phyloP scores from a whole-genome alignment of 1,284 basidiomycete species.

The Agroathelia rolfsii region DNA sequence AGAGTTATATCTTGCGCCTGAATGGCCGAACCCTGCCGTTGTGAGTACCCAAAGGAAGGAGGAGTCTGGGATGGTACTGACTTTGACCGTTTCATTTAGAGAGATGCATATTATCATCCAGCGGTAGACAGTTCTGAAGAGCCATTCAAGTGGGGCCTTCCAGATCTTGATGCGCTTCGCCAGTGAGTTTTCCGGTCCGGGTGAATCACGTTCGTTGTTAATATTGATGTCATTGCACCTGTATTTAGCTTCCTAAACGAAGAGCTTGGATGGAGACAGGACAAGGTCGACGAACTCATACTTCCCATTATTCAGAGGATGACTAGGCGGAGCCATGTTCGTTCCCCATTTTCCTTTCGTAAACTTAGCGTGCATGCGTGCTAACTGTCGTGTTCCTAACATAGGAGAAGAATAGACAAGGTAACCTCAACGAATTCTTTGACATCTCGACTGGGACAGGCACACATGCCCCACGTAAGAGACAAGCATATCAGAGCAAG shows the following conservation, averaged over 20 bases:
- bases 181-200: constrained; percentile 39
- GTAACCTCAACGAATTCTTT: constrained; percentile 56
- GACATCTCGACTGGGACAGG: constrained; percentile 52
- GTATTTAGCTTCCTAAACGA: constrained; percentile 67
- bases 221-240: constrained; percentile 3
- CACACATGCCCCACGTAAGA: constrained; percentile 65
- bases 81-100: constrained; percentile 26
- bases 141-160: constrained; percentile 94
- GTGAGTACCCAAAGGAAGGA: constrained; percentile 49
- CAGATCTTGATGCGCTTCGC: constrained; percentile 86
- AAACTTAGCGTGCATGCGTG: constrained; percentile 1
- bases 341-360: constrained; percentile 8
- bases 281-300: constrained; percentile 87
- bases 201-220: background rate
- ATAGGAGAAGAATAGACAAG: constrained; percentile 65
- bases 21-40: constrained; percentile 90
- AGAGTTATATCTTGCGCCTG: constrained; percentile 64
- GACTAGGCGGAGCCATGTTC: constrained; percentile 66
- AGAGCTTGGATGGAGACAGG: constrained; percentile 80
- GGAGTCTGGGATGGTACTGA: too few relatives aligned
- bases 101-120: constrained; percentile 89
- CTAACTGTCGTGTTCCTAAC: constrained; percentile 6
- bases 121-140: constrained; percentile 87
- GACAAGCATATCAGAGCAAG: constrained; percentile 77
- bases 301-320: constrained; percentile 91